Evolutionary conservation across 257 asterid species (phyloP), one percentile per base, ranked within the genome.

Genomic region (Lavandula angustifolia): DNA sequence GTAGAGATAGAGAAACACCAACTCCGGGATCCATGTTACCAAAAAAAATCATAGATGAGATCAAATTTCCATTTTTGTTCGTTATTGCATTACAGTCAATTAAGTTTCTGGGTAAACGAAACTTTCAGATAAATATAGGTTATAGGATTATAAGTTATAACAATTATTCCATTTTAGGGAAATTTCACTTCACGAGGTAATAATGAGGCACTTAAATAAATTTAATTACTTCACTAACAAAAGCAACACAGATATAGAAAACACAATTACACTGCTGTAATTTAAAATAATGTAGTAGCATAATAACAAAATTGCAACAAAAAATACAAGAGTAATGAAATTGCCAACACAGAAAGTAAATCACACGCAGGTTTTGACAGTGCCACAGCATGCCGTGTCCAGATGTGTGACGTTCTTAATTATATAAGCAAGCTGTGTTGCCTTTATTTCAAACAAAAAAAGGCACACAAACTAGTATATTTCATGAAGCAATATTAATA

Each of bases 11-110:
- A 27, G n/a, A 10, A 22, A 27, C 4, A 27, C 14, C n/a, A 58
- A 68, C 12, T 6, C 8, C 27, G 18, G 8, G 16, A 57, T 22
- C 9, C 4, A n/a, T 48, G 55, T 16, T 48, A 9, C 18, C 22
- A 27, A 5, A 7, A 22, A 22, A 22, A 56, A 29, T 32, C 35
- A 12, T 33, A 3, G 64, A 17, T 46, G 43, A 67, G 32, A 59
- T 56, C 58, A 50, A 43, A 9, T 44, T 42, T 5, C 67, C 61
- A 58, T 17, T 43, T 14, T 9, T 11, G 12, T 67, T 59, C 40
- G 17, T 43, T 54, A 11, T 32, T 7, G 18, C 35, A 43, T 50
- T 13, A 18, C 43, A 29, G 40, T 10, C 49, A 69, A 40, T 49
- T 4, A 9, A 41, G 11, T 9, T 22, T 22, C 27, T 51, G 32